These are phyloP conservation scores for Lecanosticta acicola DNA, from an alignment of 2,329 filamentous ascomycete species.

Conservation along the genomic window DNA sequence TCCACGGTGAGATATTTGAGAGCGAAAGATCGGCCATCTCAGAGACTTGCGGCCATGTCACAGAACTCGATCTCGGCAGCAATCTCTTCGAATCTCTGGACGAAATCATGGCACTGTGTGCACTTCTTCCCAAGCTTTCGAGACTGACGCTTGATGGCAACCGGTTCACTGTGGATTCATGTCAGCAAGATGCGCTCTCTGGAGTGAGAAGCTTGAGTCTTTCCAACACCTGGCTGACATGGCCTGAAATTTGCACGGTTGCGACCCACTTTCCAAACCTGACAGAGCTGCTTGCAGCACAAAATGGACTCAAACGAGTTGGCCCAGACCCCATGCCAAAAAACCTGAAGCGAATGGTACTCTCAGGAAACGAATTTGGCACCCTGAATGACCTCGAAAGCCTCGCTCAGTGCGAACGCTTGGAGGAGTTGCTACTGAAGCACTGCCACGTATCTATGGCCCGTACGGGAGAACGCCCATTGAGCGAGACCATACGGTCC, in stretches of 20 bases:
- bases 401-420: slow-evolving; percentile 54
- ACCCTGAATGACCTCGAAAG: slow-evolving; percentile 53
- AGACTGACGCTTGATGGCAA: slow-evolving; percentile 51
- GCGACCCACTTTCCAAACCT: slow-evolving; percentile 51
- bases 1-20: slow-evolving; percentile 37
- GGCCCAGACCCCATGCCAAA: slow-evolving; percentile 37
- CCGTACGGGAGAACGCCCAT: slow-evolving; percentile 13
- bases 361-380: slow-evolving; percentile 68
- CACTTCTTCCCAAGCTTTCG: slow-evolving; percentile 59
- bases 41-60: slow-evolving; percentile 51
- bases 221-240: slow-evolving; percentile 43
- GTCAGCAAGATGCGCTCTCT: background rate
- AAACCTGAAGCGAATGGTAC: slow-evolving; percentile 57
- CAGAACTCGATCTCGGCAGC: slow-evolving; percentile 76
- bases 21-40: slow-evolving; percentile 45
- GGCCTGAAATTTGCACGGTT: slow-evolving; percentile 38
- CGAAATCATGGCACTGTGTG: slow-evolving; percentile 66
- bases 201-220: slow-evolving; percentile 37
- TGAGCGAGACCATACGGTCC: slow-evolving; percentile 33
- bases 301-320: slow-evolving; percentile 36
- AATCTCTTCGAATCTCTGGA: slow-evolving; percentile 68
- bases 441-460: slow-evolving; percentile 61
- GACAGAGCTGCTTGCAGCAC: slow-evolving; percentile 43
- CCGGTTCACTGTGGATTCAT: slow-evolving; percentile 46
- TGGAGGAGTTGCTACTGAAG: slow-evolving; percentile 58